phyloP scores from a whole-genome alignment of 108 stramenopile species.

The Skeletonema potamos region DNA sequence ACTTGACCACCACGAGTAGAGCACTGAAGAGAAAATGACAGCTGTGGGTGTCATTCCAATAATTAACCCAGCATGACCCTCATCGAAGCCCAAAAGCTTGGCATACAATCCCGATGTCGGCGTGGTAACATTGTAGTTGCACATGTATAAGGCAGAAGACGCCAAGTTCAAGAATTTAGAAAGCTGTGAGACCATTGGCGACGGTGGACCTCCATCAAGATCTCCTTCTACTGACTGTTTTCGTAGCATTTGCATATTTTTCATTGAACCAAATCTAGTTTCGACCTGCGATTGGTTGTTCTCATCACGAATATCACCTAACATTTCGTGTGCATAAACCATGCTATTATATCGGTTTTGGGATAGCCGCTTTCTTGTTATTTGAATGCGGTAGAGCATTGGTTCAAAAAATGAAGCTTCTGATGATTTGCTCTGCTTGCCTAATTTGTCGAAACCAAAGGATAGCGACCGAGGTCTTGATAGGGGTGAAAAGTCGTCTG shows the following conservation, averaged over 20 bases:
- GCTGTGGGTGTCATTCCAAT: slow-evolving; percentile 93
- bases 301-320: slow-evolving; percentile 10
- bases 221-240: slow-evolving; percentile 13
- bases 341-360: slow-evolving; percentile 25
- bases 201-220: background rate
- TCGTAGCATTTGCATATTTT: background rate
- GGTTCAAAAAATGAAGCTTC: slow-evolving; percentile 31
- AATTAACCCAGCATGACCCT: slow-evolving; percentile 78
- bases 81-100: slow-evolving; percentile 64
- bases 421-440: background rate
- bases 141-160: slow-evolving; percentile 89
- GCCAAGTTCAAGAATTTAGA: slow-evolving; percentile 81
- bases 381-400: slow-evolving; percentile 28
- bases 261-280: slow-evolving; percentile 7
- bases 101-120: slow-evolving; percentile 87
- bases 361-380: slow-evolving; percentile 12
- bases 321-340: slow-evolving; percentile 46
- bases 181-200: slow-evolving; percentile 18
- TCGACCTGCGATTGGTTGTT: slow-evolving; percentile 19
- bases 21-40: slow-evolving; percentile 74
- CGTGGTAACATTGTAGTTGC: slow-evolving; percentile 93
- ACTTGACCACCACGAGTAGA: slow-evolving; percentile 88
- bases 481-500: background rate
- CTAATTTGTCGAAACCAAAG: background rate
- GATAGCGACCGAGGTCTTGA: background rate